Evolutionary conservation across 139 green algal genomes (phyloP), one percentile per base, ranked within the genome.

Genomic region (Coccomyxa sp.): DNA sequence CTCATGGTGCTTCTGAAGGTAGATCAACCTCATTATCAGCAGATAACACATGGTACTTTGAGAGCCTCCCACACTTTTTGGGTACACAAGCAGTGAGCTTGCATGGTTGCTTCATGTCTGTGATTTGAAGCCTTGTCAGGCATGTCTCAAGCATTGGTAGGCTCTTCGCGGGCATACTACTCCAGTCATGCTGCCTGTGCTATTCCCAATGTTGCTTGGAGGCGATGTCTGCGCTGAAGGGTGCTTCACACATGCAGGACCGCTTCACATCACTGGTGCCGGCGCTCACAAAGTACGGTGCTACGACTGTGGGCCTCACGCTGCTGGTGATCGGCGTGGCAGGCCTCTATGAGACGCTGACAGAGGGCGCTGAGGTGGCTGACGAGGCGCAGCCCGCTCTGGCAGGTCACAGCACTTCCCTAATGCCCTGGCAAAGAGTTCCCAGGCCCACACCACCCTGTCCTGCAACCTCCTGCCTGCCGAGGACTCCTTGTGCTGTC

Each of bases 301-400:
- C 88, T 33, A 84, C 81, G 3, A 90, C 95, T 0, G 95, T 99
- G 39, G 95, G 95, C 7, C 36, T 95, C 3, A 99, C 94, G 8
- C 90, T 99, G 37, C 88, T 99, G 8, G 87, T 88, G 34, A 99
- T 99, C 68, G 96, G 96, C 4, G 75, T 86, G 6, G 76, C 97
- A 75, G 96, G 96, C 22, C 84, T 98, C 8, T 93, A 97, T 37
- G 96, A 99, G 84, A 89, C 86, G 6, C 88, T 88, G 36, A 89
- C 90, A 55, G 87, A 88, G 54, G 35, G 78, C 4, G 55, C 68
- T n/a, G 31, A 83, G 24, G 8, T 29, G 8, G 39, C 39, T 34
- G 31, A 70, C 29, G 39, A 79, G 39, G 24, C 73, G 31, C 55
- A 79, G 39, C 69, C 69, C 22, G 70, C 12, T 8, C 71, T 58